Evolutionary conservation across 768 basidiomycete genomes (phyloP), one percentile per base, ranked within the genome.

Genomic region (Leccinum pellstonianum): DNA sequence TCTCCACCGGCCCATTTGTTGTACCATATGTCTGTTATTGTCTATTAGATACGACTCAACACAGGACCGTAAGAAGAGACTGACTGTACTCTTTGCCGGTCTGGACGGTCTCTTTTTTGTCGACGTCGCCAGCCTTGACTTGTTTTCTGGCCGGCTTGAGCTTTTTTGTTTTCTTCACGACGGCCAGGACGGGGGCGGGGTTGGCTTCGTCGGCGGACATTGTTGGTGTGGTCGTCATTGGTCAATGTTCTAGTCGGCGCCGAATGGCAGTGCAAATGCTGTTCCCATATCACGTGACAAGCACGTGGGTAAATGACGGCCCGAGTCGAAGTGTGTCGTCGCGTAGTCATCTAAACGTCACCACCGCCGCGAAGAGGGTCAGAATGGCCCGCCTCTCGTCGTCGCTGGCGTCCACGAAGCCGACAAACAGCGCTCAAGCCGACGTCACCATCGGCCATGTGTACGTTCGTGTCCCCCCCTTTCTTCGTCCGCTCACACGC

Each of bases 1-100:
- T 99, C 97, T 57, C 96, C 97, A 56, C 97, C 97, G n/a, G 97
- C 97, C 96, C 96, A 98, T 77, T 97, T 96, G 76, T 98, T 95
- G 73, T 96, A 98, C 96, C 97, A 99, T 54, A 96, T 91, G 75
- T 99, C 91, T 91, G 60, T 63, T 35, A 55, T 65, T 53, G 31
- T 5, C 17, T 23, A 50, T 66, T 35, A 69, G 62, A 38, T 8
- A 50, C 54, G 9, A 15, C 33, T 49, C 50, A 21, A 56, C 38
- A 29, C 31, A 9, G 37, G 4, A 1, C 14, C 4, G n/a, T 19
- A 5, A 23, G 38, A 29, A 58, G 37, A 21, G 55, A 84, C 90
- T 67, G 66, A 95, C 95, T 98, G 77, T 96, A 97, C 72, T 97
- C 95, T 74, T 96, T 96, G 52, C 95, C 95, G 0, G 93, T 93